A percentile compares a stretch with the other conserved stretches of the same genome.
Conservation (phyloP, 805 yeast genomes). For the Starmerella floricola region DNA sequence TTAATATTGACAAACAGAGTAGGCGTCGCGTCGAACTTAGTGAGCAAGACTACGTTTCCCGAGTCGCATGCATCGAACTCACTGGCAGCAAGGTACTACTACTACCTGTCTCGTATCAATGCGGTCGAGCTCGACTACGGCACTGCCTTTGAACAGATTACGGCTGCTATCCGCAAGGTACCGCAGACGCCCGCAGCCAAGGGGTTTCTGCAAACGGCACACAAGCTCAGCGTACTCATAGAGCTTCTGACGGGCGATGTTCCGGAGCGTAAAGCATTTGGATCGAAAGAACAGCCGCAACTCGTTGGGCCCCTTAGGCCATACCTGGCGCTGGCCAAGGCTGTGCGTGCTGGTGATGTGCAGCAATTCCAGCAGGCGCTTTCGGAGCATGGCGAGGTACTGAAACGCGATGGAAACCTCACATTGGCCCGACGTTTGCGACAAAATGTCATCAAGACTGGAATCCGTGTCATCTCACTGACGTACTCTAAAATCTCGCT, state of each 20-base stretch:
- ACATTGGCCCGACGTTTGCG: constrained; percentile 79
- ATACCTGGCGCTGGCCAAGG: constrained; percentile 75
- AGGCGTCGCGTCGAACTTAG: constrained; percentile 75
- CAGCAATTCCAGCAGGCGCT: constrained; percentile 64
- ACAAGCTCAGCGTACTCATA: constrained; percentile 75
- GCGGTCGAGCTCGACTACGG: constrained; percentile 90
- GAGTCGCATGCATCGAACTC: constrained; percentile 64
- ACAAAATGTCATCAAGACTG: constrained; percentile 95
- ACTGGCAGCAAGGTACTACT: constrained; percentile 80
- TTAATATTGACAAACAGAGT: constrained; percentile 69
- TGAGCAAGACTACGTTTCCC: constrained; percentile 83
- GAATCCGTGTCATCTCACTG: constrained; percentile 82
- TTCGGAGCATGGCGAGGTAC: constrained; percentile 44
- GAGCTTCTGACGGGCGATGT: constrained; percentile 94
- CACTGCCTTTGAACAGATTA: constrained; percentile 75
- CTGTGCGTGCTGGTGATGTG: constrained; percentile 87
- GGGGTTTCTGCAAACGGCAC: constrained; percentile 83
- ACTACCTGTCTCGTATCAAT: constrained; percentile 78
- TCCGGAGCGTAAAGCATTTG: constrained; percentile 74
- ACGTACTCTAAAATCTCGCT: constrained; percentile 84
- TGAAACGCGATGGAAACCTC: constrained; percentile 67
- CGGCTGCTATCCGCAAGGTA: constrained; percentile 91
- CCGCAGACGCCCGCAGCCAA: constrained; percentile 77
- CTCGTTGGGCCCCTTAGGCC: constrained; percentile 57
- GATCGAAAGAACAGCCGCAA: constrained; percentile 38